Conservation (phyloP, 768 basidiomycete genomes). For the Leccinellum rugosiceps region DNA sequence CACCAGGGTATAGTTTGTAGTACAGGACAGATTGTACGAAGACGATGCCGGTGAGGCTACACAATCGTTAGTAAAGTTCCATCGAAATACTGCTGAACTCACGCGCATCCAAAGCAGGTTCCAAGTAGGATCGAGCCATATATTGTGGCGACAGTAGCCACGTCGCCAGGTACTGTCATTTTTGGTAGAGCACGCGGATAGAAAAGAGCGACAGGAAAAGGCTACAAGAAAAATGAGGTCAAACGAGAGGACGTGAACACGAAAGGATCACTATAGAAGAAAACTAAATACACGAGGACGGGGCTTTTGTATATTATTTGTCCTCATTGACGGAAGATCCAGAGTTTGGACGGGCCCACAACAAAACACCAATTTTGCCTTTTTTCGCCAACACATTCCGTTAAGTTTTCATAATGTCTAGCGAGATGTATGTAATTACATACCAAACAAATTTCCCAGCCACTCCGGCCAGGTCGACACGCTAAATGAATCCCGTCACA, state of each 20-base stretch:
- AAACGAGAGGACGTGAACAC: constrained; percentile 32
- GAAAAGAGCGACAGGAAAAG: background rate
- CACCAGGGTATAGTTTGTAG: constrained; percentile 30
- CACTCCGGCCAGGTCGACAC: background rate
- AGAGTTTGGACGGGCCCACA: constrained; percentile 12
- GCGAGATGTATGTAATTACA: background rate
- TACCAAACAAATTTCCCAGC: background rate
- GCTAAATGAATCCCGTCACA: background rate
- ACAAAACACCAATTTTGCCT: constrained; percentile 8
- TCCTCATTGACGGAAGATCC: constrained; percentile 28
- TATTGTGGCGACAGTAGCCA: constrained; percentile 27
- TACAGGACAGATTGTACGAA: constrained; percentile 31
- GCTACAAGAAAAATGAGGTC: constrained; percentile 1
- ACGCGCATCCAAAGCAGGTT: constrained; percentile 31
- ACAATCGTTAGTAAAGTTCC: constrained; percentile 7
- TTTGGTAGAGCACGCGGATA: background rate
- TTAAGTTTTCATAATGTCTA: constrained; percentile 11
- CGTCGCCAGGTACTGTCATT: constrained; percentile 28
- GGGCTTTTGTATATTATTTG: constrained; percentile 34
- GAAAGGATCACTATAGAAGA: constrained; percentile 21
- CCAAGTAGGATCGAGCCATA: constrained; percentile 33
- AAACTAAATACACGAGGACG: background rate
- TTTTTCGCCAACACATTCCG: constrained; percentile 15
- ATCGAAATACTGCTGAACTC: background rate
- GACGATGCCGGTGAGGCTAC: constrained; percentile 31